Conservation (phyloP, 2,329 filamentous ascomycete species). For the Botrytis aclada region DNA sequence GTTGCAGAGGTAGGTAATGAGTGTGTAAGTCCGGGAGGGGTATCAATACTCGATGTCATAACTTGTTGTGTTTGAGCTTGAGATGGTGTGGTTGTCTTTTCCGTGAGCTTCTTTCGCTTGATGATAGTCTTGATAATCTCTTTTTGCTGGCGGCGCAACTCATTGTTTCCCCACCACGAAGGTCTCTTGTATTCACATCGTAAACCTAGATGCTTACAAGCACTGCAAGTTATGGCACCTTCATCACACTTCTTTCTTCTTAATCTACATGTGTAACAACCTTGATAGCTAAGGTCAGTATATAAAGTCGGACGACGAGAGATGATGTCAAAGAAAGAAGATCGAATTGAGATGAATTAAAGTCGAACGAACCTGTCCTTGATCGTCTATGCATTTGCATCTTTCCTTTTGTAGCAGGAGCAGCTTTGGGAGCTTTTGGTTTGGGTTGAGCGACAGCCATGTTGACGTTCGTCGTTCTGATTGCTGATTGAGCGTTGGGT, state of each 20-base stretch:
- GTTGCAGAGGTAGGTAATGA: slow-evolving; percentile 78
- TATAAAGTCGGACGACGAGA: slow-evolving; percentile 46
- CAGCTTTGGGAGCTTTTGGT: slow-evolving; percentile 55
- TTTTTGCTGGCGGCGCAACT: slow-evolving; percentile 81
- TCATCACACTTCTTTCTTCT: slow-evolving; percentile 69
- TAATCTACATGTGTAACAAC: slow-evolving; percentile 67
- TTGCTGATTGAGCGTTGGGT: slow-evolving; percentile 51
- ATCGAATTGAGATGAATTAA: slow-evolving; percentile 45
- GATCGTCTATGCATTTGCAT: slow-evolving; percentile 91
- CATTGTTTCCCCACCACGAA: slow-evolving; percentile 95
- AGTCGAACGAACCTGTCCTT: slow-evolving; percentile 73
- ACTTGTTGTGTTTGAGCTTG: slow-evolving; percentile 50
- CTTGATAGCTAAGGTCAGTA: slow-evolving; percentile 40
- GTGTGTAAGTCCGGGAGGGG: slow-evolving; percentile 75
- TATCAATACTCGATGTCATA: slow-evolving; percentile 50
- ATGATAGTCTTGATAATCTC: slow-evolving; percentile 96
- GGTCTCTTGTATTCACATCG: slow-evolving; percentile 95
- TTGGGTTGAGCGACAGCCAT: slow-evolving; percentile 63
- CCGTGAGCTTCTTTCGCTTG: slow-evolving; percentile 90
- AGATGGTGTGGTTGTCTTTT: slow-evolving; percentile 64
- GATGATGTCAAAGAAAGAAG: slow-evolving; percentile 38
- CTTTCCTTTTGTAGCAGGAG: slow-evolving; percentile 62
- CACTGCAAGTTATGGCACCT: slow-evolving; percentile 59
- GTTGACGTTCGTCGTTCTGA: slow-evolving; percentile 36
- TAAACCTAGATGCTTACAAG: slow-evolving; percentile 70